phyloP scores from a whole-genome alignment of 768 basidiomycete species.

The Tylopilus felleus region DNA sequence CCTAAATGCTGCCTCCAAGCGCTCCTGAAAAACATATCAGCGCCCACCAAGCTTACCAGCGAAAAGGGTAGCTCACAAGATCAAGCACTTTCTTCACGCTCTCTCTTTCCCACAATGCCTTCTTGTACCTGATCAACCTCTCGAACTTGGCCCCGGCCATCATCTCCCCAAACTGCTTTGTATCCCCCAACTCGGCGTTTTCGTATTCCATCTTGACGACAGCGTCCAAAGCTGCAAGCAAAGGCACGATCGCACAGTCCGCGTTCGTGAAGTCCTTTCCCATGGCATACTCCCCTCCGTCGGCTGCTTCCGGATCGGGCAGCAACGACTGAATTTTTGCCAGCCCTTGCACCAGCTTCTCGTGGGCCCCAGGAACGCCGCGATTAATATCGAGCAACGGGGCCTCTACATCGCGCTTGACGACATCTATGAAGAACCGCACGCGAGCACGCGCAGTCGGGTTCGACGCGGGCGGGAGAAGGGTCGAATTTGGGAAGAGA shows the following conservation, averaged over 20 bases:
- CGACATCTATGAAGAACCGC: conserved; percentile 58
- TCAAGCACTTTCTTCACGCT: conserved; percentile 10
- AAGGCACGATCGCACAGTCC: conserved; percentile 56
- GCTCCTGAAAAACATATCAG: conserved; percentile 4
- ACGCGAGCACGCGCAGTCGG: conserved; percentile 53
- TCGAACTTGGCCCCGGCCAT: conserved; percentile 44
- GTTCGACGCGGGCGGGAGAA: conserved; percentile 46
- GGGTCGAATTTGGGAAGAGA: conserved; percentile 41
- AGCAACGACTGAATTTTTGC: conserved; percentile 8
- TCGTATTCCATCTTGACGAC: conserved; percentile 46
- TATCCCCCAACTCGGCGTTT: conserved; percentile 35
- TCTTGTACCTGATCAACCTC: conserved; percentile 46
- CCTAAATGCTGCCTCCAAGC: neutral
- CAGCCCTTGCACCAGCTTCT: neutral
- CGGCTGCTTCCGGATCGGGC: conserved; percentile 38
- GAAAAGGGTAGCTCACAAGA: conserved; percentile 1
- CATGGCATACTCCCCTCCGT: conserved; percentile 33
- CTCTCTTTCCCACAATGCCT: conserved; percentile 43
- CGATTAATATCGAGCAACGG: conserved; percentile 33
- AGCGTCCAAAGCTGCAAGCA: conserved; percentile 47
- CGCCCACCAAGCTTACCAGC: neutral
- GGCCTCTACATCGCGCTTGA: conserved; percentile 37
- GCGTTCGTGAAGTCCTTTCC: conserved; percentile 53
- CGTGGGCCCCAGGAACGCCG: conserved; percentile 1
- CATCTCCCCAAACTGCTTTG: conserved; percentile 38